Base-by-base conservation (phyloP, 371 early-diverging fungal genomes). In the Mucor mucedo region DNA sequence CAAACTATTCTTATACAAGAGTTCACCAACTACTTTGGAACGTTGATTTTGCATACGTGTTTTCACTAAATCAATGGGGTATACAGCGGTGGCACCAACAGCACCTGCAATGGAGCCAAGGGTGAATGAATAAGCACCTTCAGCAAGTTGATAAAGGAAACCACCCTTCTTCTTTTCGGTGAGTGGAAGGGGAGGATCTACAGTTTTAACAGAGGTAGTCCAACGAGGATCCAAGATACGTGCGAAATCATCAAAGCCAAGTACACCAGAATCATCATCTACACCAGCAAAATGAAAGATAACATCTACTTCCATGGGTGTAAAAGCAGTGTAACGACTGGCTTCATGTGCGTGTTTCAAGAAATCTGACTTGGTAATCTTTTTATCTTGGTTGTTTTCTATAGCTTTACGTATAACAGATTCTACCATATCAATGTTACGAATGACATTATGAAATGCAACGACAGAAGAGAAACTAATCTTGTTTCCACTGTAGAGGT, bases 41-140 rank as follows among this genome's bases (percentile, higher is more conserved):
- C 98, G 89, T 72, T 98, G 98, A 77, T 98, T 98, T 74, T 98
- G 98, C 97, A 98, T 95, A 54, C 98, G 88, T 0, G 98, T 98
- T 78, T 98, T 98, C 63, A 98, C 98, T 61, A 98, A 78, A 82
- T 98, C 98, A 56, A 98, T 96, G 14, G 98, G 98, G 71, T 98
- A 98, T 29, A 98, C 96, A 58, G 91, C 91, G 2, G 95, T 93
- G 5, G 98, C 98, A 59, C 98, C 98, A 27, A 98, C 89, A 16
- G 96, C 96, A 73, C 98, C 98, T 62, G 95, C 96, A 72, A 98
- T 84, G 1, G 96, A 89, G 30, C 96, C 98, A 16, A 96, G 79
- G 13, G 85, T 66, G 73, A 98, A 98, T 48, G 88, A 86, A 68
- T 93, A 84, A 21, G 75, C 71, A 49, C 77, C 79, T 39, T 79